These are phyloP conservation scores for Penicillium simplicissimum DNA, from an alignment of 495 filamentous ascomycete genomes.

Conservation along the genomic window DNA sequence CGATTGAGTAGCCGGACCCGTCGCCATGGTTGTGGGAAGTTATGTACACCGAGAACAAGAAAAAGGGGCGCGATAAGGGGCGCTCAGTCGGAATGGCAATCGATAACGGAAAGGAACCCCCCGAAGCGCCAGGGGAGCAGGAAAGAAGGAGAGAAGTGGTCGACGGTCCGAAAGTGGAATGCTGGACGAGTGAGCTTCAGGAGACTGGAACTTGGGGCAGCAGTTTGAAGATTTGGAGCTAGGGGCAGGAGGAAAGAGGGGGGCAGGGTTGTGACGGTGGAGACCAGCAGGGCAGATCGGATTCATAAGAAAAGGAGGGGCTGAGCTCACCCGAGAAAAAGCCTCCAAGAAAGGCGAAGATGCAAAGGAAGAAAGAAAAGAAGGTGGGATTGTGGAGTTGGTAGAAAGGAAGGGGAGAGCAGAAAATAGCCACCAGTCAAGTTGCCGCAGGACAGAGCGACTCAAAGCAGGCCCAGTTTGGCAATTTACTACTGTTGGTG, in stretches of 20 bases:
- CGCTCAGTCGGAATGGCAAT: constrained; percentile 16
- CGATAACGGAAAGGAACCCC: constrained; percentile 8
- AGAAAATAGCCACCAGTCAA: background rate
- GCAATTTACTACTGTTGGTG: background rate
- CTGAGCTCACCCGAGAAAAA: constrained; percentile 2
- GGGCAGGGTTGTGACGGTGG: constrained; percentile 5
- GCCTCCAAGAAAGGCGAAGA: background rate
- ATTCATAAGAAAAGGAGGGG: constrained; percentile 3
- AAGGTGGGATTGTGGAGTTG: background rate
- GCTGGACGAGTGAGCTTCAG: constrained; percentile 2
- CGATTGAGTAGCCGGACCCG: constrained; percentile 69
- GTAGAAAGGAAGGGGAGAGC: background rate
- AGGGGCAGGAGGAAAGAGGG: constrained; percentile 21
- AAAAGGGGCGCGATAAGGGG: constrained; percentile 18
- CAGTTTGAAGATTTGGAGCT: constrained; percentile 19
- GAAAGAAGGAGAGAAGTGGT: constrained; percentile 7
- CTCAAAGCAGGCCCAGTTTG: no score
- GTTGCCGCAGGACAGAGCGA: no score
- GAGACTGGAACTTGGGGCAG: constrained; percentile 1
- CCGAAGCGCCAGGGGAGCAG: constrained; percentile 5
- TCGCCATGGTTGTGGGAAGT: constrained; percentile 54
- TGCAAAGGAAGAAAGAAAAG: background rate
- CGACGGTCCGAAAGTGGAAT: constrained; percentile 8
- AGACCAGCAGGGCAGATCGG: constrained; percentile 14
- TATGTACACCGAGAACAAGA: constrained; percentile 21